Evolutionary conservation across 1,139 yeast genomes (phyloP), one percentile per base, ranked within the genome.

Genomic region (Meyerozyma elateridarum): DNA sequence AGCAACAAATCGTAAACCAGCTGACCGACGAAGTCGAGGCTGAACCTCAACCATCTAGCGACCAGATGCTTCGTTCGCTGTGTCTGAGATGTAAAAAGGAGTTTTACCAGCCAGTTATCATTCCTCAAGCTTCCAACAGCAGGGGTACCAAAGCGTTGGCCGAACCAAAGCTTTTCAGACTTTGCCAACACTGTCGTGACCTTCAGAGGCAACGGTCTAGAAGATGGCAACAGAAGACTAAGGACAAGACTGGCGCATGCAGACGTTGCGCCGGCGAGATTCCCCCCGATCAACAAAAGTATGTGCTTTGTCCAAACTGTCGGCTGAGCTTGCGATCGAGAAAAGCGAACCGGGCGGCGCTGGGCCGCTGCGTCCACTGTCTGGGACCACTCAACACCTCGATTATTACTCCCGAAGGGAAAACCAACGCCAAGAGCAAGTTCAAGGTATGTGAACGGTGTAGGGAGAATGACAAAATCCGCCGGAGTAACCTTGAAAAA

Each of bases 351-450:
- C 56, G 85, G 25, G 80, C 76, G 6, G 76, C 77, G 8, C 72
- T 69, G 42, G 85, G 85, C 1, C 70, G 70, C 44, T 79, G 85
- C 55, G 81, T 78, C 6, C 85, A 79, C 47, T 79, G 85, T 43
- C 64, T 78, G 2, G 83, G 83, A 1, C 78, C 80, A 3, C 61
- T 76, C 30, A 76, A 74, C 37, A 54, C 64, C 7, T 58, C 65
- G 25, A 64, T 66, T 20, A 56, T 63, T 25, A 50, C 56, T 8
- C 51, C 51, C 22, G 56, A 46, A 24, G 43, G 45, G 35, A 22
- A 27, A 37, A 28, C 35, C 25, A 38, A 34, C 35, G 39, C 35
- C 40, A 37, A 32, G 42, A 29, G 67, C 5, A 61, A 60, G 33
- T 78, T 60, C 50, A 77, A 77, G 47, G 85, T 79, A 8, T 79